Evolutionary conservation across 2,329 filamentous ascomycete species (phyloP).

Genomic region (Trichoderma brevicompactum): DNA sequence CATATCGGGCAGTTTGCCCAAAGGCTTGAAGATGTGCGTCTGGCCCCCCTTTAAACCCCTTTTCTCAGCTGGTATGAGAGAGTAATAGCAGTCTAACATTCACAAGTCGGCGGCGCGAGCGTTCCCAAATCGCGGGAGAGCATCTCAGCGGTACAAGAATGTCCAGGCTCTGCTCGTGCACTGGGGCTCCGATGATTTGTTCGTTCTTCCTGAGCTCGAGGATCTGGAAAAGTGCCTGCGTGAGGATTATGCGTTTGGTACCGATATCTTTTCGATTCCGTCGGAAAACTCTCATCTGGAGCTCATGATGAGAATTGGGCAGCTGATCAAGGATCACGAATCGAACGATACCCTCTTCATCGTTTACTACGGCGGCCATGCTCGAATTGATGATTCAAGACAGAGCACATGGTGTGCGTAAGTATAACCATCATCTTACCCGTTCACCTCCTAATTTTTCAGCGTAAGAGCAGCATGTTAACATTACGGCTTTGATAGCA

Average conservation of each 20-base stretch:
- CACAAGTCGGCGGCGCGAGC: constrained; percentile 57
- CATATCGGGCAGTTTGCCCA: constrained; percentile 59
- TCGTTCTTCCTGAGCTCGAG: constrained; percentile 62
- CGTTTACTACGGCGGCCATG: constrained; percentile 64
- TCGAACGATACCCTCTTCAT: constrained; percentile 60
- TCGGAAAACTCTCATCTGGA: constrained; percentile 63
- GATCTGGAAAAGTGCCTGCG: constrained; percentile 59
- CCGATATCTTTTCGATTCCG: constrained; percentile 62
- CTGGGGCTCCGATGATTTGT: constrained; percentile 62
- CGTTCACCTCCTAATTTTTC: not conserved
- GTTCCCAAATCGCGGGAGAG: constrained; percentile 59
- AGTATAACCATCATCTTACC: constrained; percentile 36
- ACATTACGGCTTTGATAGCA: constrained; percentile 40
- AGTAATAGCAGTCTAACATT: constrained; percentile 5
- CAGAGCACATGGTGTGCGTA: constrained; percentile 66
- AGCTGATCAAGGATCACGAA: constrained; percentile 62
- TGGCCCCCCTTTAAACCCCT: not conserved
- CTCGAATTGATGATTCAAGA: constrained; percentile 61
- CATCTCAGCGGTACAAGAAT: constrained; percentile 59
- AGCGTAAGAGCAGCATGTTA: not conserved
- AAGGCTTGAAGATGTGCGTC: constrained; percentile 58
- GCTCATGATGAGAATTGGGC: constrained; percentile 60
- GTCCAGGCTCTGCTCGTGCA: constrained; percentile 60
- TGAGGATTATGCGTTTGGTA: constrained; percentile 60
- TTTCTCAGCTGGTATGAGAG: not conserved